Evolutionary conservation across 75 land plant species (phyloP), one percentile per base, ranked within the genome.

Genomic region (Adiantum capillusveneris): DNA sequence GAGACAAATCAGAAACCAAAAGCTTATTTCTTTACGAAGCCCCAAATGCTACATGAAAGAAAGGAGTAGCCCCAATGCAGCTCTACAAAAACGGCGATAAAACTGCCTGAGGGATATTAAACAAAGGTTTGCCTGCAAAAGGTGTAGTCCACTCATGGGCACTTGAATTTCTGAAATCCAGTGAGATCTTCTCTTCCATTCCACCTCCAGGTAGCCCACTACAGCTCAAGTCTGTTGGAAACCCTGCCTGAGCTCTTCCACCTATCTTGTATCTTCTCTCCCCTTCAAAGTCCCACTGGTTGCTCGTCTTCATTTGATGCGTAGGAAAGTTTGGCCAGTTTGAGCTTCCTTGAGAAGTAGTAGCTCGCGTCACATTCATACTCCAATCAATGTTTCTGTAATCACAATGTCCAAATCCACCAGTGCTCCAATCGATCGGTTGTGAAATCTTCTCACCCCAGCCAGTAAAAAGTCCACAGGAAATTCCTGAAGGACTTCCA

Each of bases 331-430:
- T 53, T 24, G 37, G n/a, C 16, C 45, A 13, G 19, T 19, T 53
- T 30, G 67, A 54, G 45, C 42, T 14, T 3, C 22, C 22, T 18
- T 17, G 50, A 6, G 14, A 58, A 41, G 58, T 20, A 37, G 63
- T 25, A 1, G 73, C 65, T n/a, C n/a, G n/a, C 19, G 75, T 60
- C 18, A 45, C 42, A 21, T 70, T 70, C 74, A 83, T 49, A 31
- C 79, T 76, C 91, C 91, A 87, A 53, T 87, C 91, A 57, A 87
- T 78, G 43, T 52, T 72, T 45, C 63, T 66, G 67, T 87, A 87
- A 54, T 87, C 84, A 20, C 63, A 74, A 36, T 69, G 69, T n/a
- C 31, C 39, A 72, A 66, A 65, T 13, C 73, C 59, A 0, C 76
- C 72, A 25, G 58, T 73, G 41, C 26, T 77, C 84, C 91, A 83